These are phyloP conservation scores for Cardiosporidium cionae DNA, from an alignment of 169 alveolate genomes.

Conservation along the genomic window DNA sequence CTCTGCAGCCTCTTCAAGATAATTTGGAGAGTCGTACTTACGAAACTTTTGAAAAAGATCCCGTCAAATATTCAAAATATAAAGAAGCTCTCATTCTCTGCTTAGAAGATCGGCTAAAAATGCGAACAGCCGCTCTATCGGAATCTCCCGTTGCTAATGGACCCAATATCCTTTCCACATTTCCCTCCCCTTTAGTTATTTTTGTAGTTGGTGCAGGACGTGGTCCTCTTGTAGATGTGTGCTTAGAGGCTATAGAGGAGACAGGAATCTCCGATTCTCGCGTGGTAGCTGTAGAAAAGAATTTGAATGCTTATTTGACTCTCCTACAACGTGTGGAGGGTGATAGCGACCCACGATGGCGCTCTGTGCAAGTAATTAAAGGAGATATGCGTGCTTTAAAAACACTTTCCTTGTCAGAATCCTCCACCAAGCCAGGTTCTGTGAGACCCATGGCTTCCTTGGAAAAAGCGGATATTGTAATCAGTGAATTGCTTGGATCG, in stretches of 20 bases:
- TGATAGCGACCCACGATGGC: conserved; percentile 15
- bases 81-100: conserved; percentile 46
- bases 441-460: conserved; percentile 14
- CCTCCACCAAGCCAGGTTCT: conserved; percentile 8
- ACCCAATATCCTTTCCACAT: neutral
- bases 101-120: neutral
- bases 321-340: conserved; percentile 11
- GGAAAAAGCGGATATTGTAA: conserved; percentile 56
- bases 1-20: conserved; percentile 47
- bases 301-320: conserved; percentile 57
- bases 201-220: conserved; percentile 75
- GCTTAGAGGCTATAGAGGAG: conserved; percentile 41
- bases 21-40: conserved; percentile 57
- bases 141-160: neutral
- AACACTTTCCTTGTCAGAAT: neutral
- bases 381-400: conserved; percentile 48
- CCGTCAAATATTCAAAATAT: conserved; percentile 57
- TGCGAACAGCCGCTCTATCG: neutral
- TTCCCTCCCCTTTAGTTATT: conserved; percentile 22
- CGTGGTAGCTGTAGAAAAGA: conserved; percentile 60
- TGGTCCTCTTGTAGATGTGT: conserved; percentile 64
- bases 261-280: neutral
- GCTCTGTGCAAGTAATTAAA: conserved; percentile 35
- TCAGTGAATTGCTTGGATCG: conserved; percentile 67
- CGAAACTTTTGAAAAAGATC: conserved; percentile 65